Evolutionary conservation across 2,329 filamentous ascomycete species (phyloP).

Genomic region (Pestalotiopsis sp.): DNA sequence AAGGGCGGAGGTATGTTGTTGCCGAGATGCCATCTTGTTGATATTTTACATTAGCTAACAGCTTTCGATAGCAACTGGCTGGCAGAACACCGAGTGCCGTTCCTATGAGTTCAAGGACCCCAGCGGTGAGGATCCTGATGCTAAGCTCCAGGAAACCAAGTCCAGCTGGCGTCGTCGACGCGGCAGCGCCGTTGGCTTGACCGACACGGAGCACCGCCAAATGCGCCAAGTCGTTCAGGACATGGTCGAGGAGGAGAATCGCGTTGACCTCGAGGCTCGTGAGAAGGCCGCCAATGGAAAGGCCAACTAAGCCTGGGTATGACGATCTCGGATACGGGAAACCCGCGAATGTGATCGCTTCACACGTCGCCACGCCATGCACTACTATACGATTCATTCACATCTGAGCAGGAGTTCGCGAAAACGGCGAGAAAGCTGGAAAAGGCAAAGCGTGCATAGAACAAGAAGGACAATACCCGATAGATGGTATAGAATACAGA

Average conservation of each 20-base stretch:
- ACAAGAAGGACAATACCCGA: background rate
- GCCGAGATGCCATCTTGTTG: background rate
- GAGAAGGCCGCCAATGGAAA: background rate
- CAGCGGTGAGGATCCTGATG: slow-evolving; percentile 47
- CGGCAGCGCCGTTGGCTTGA: slow-evolving; percentile 40
- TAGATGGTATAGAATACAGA: background rate
- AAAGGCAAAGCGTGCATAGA: background rate
- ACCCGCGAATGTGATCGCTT: background rate
- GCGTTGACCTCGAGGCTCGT: background rate
- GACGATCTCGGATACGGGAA: background rate
- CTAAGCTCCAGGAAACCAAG: slow-evolving; percentile 47
- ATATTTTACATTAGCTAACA: background rate
- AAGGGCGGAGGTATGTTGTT: slow-evolving; percentile 35
- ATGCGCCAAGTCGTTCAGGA: slow-evolving; percentile 28
- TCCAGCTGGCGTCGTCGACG: slow-evolving; percentile 47
- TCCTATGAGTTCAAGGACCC: slow-evolving; percentile 64
- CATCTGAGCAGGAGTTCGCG: background rate
- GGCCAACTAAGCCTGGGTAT: background rate
- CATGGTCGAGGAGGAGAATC: background rate
- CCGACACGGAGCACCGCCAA: slow-evolving; percentile 46
- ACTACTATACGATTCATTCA: background rate
- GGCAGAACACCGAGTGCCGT: slow-evolving; percentile 73
- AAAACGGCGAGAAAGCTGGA: background rate
- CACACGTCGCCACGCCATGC: background rate
- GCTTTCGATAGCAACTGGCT: slow-evolving; percentile 60